Evolutionary conservation across 2,329 filamentous ascomycete genomes (phyloP), one percentile per base, ranked within the genome.

Genomic region (Didymella arachidicola): DNA sequence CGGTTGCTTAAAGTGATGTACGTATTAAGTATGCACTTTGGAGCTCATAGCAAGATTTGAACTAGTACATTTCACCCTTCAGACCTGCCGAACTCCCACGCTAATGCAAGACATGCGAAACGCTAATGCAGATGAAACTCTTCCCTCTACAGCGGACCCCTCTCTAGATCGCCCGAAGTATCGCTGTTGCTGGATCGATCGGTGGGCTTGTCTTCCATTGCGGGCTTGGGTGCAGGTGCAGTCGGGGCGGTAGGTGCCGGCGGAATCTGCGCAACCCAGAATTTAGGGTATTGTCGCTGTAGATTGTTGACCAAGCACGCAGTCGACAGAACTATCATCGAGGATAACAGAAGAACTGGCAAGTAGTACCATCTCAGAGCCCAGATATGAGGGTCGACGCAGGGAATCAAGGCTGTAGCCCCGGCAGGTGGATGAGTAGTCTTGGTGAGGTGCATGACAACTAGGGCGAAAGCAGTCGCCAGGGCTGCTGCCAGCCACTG

Each of bases 351-450:
- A 8, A 81, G 69, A 3, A 82, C 66, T 0, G 79, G 75, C 1
- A 81, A 62, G 48, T 76, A 81, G 50, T 74, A 75, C 80, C 80
- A 82, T 4, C 77, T 72, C 57, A 81, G 62, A 0, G 70, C 70
- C 61, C 78, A 77, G 32, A 80, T 74, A 8, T 69, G 61, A 10
- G 70, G 61, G 16, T 80, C 72, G 6, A 78, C 72, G 25, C 75
- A 75, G 0, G 80, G 79, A 42, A 82, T 61, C 4, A 82, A 68
- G 0, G 80, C 79, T 11, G 80, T 82, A 1, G 80, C 80, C 27
- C 80, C 80, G 18, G 79, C 80, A 6, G 80, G 80, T 16, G 80
- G 80, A 59, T 82, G 80, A 0, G 80, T 78, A 4, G 79, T 81
- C 46, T 79, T 79, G 1, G 80, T 82, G 19, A 79, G 60, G 48